Evolutionary conservation across 371 early-diverging fungal species (phyloP).

Genomic region (Funneliformis caledonium): DNA sequence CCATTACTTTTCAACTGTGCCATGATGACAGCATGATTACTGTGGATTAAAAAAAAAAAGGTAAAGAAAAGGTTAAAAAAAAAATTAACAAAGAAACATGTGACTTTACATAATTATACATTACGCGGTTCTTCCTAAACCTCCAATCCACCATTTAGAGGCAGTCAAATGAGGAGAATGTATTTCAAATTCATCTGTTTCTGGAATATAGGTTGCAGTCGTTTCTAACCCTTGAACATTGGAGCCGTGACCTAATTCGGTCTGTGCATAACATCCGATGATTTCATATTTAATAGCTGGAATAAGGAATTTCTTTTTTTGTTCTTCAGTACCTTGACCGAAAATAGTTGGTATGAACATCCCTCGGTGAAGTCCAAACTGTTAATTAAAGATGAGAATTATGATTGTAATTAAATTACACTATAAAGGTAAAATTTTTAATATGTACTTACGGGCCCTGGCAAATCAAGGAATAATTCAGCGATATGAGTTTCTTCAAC

Average conservation of each 20-base stretch:
- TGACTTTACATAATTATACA: neutral
- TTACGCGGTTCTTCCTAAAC: constrained; percentile 54
- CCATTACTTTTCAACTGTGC: constrained; percentile 83
- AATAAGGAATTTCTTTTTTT: constrained; percentile 74
- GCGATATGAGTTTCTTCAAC: constrained; percentile 58
- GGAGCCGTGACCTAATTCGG: constrained; percentile 89
- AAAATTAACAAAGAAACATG: neutral
- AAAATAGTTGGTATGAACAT: constrained; percentile 84
- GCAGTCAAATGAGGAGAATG: constrained; percentile 91
- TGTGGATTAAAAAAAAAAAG: constrained; percentile 45
- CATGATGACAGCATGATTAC: constrained; percentile 87
- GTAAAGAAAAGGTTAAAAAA: neutral
- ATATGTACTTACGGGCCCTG: constrained; percentile 56
- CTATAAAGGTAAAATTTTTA: neutral
- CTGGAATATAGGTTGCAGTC: constrained; percentile 87
- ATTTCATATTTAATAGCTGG: constrained; percentile 75
- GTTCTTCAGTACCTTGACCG: constrained; percentile 78
- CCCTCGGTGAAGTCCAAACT: constrained; percentile 12
- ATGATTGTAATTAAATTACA: neutral
- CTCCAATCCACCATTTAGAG: constrained; percentile 98
- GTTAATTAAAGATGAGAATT: neutral
- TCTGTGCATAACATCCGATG: constrained; percentile 93
- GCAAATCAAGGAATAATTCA: constrained; percentile 60
- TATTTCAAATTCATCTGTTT: constrained; percentile 84
- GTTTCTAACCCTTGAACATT: constrained; percentile 94